A percentile compares a stretch with the other conserved stretches of the same genome.
Evolutionary conservation across 345 rosid species (phyloP).

Genomic region (Lepidium sativum): DNA sequence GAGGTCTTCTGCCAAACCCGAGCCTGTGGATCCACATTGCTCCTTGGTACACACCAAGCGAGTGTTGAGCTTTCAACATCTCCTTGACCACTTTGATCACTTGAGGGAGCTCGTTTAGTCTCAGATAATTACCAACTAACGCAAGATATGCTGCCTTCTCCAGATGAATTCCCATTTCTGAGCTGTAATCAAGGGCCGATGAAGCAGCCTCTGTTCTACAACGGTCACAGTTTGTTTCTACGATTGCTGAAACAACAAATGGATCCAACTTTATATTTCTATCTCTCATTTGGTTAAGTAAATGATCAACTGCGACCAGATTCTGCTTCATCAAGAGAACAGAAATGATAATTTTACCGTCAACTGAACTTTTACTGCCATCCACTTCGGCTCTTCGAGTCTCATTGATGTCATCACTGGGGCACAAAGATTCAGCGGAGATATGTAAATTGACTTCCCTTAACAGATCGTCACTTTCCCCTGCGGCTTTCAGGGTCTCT

Average conservation of each 20-base stretch:
- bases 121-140: conserved; percentile 44
- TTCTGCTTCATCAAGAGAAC: conserved; percentile 57
- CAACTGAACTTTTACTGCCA: conserved; percentile 15
- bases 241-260: conserved; percentile 38
- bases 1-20: conserved; percentile 71
- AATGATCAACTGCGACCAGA: conserved; percentile 46
- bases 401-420: conserved; percentile 17
- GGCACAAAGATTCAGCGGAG: conserved; percentile 21
- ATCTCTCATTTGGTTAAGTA: conserved; percentile 39
- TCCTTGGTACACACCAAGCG: conserved; percentile 48
- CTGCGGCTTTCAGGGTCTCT: conserved; percentile 37
- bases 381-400: conserved; percentile 19
- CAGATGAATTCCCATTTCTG: conserved; percentile 36
- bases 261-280: conserved; percentile 36
- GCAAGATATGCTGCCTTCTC: conserved; percentile 53
- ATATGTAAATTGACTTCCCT: conserved; percentile 67
- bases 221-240: conserved; percentile 35
- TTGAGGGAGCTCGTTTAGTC: conserved; percentile 34
- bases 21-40: conserved; percentile 56
- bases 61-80: conserved; percentile 51
- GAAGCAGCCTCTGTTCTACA: conserved; percentile 50
- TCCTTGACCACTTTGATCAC: conserved; percentile 41
- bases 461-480: conserved; percentile 47
- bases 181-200: conserved; percentile 53
- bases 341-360: conserved; percentile 34